phyloP scores from a whole-genome alignment of 257 asterid genomes.

The Jaltomata sinuosa region DNA sequence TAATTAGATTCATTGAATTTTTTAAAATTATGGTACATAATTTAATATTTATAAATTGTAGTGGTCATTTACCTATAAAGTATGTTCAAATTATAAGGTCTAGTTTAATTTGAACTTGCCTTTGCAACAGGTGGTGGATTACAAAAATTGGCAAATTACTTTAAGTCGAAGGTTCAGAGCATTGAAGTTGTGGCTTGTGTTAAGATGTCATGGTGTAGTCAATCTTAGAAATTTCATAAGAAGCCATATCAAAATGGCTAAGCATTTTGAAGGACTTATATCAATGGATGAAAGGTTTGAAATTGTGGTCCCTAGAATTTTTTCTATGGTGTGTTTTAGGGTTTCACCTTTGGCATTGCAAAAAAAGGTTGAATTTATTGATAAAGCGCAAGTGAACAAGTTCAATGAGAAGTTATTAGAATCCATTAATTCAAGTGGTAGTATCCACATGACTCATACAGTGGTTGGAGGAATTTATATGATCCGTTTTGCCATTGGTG shows the following conservation, averaged over 20 bases:
- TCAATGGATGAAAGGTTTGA: constrained; percentile 63
- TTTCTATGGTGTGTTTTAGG: constrained; percentile 71
- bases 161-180: constrained; percentile 58
- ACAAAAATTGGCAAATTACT: constrained; percentile 68
- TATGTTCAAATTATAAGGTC: too few relatives aligned
- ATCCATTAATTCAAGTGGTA: constrained; percentile 43
- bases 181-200: constrained; percentile 51
- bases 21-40: too few relatives aligned
- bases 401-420: constrained; percentile 43
- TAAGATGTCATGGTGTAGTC: constrained; percentile 53
- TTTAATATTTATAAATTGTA: too few relatives aligned
- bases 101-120: background rate
- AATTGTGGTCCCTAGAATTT: constrained; percentile 56
- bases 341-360: constrained; percentile 24
- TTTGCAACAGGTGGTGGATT: constrained; percentile 31
- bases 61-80: too few relatives aligned
- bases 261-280: background rate
- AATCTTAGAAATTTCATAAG: constrained; percentile 50
- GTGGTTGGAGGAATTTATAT: constrained; percentile 53
- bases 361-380: constrained; percentile 1
- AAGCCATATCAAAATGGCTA: too few relatives aligned
- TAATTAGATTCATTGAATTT: too few relatives aligned
- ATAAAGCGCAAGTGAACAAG: constrained; percentile 31
- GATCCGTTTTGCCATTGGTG: constrained; percentile 54
- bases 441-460: constrained; percentile 56